Evolutionary conservation across 371 early-diverging fungal genomes (phyloP).

Genomic region (Saksenaea vasiformis): DNA sequence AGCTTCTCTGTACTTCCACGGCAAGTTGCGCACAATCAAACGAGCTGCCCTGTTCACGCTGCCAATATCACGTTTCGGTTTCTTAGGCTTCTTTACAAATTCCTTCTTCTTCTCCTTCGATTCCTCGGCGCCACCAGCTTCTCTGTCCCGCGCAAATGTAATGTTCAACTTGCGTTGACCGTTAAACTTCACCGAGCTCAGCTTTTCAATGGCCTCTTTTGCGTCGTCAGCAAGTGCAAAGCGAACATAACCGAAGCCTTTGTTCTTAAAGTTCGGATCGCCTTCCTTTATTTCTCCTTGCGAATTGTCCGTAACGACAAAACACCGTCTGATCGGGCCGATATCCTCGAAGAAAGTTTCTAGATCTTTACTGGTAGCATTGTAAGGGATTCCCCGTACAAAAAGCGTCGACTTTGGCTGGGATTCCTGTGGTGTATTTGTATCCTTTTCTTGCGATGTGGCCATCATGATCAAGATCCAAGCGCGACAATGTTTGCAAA

Average conservation of each 20-base stretch:
- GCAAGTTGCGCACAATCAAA: constrained; percentile 89
- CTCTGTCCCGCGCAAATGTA: constrained; percentile 68
- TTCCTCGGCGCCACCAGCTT: constrained; percentile 11
- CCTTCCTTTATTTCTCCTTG: constrained; percentile 31
- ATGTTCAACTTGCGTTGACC: constrained; percentile 67
- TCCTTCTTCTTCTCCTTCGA: constrained; percentile 16
- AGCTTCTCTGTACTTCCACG: constrained; percentile 75
- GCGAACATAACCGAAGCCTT: constrained; percentile 91
- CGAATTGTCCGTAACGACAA: constrained; percentile 73
- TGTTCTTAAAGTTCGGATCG: constrained; percentile 52
- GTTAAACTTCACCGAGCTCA: constrained; percentile 70
- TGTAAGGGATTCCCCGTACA: constrained; percentile 82
- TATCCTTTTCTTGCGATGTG: background rate
- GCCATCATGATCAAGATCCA: background rate
- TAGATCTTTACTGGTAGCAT: constrained; percentile 78
- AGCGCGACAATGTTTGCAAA: background rate
- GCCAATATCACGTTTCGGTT: background rate
- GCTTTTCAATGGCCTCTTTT: constrained; percentile 69
- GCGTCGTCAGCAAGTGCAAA: constrained; percentile 92
- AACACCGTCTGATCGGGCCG: constrained; percentile 89
- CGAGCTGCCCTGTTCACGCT: constrained; percentile 57
- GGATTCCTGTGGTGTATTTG: background rate
- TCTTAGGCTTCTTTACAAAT: background rate
- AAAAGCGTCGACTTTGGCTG: constrained; percentile 74
- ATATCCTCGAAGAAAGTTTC: constrained; percentile 87